These are phyloP conservation scores for Fusarium sp. DNA, from an alignment of 2,329 filamentous ascomycete species.

Conservation along the genomic window DNA sequence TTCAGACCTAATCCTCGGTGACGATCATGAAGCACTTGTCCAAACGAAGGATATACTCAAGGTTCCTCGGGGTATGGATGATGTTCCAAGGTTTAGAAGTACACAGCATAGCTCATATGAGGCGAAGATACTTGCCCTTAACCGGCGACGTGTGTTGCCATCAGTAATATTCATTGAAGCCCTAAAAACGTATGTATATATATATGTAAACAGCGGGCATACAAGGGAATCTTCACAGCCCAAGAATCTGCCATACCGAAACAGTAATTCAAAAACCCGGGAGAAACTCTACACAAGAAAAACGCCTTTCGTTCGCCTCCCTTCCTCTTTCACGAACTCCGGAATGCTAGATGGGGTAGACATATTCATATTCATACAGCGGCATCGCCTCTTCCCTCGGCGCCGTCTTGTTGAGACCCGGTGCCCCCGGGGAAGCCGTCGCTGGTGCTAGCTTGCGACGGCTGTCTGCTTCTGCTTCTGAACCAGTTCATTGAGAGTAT, in stretches of 20 bases:
- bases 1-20: too few species aligned
- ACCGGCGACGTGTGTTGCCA: not conserved
- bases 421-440: conserved; percentile 34
- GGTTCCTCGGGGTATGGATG: not conserved
- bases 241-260: conserved; percentile 3
- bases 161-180: conserved; percentile 18
- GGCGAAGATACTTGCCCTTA: not conserved
- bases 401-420: conserved; percentile 41
- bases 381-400: conserved; percentile 45
- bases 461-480: conserved; percentile 48
- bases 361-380: conserved; percentile 52
- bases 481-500: conserved; percentile 73
- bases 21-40: too few species aligned
- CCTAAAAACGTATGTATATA: conserved; percentile 25
- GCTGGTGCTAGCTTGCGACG: conserved; percentile 43
- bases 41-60: not conserved
- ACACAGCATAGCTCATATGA: not conserved
- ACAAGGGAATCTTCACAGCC: conserved; percentile 9
- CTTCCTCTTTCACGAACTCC: conserved; percentile 33
- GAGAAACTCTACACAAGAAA: conserved; percentile 36
- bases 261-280: conserved; percentile 27
- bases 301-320: conserved; percentile 41
- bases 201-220: conserved; percentile 21
- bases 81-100: not conserved
- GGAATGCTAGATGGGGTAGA: conserved; percentile 17